Evolutionary conservation across 257 asterid genomes (phyloP).

Genomic region (Voacanga thouarsii): DNA sequence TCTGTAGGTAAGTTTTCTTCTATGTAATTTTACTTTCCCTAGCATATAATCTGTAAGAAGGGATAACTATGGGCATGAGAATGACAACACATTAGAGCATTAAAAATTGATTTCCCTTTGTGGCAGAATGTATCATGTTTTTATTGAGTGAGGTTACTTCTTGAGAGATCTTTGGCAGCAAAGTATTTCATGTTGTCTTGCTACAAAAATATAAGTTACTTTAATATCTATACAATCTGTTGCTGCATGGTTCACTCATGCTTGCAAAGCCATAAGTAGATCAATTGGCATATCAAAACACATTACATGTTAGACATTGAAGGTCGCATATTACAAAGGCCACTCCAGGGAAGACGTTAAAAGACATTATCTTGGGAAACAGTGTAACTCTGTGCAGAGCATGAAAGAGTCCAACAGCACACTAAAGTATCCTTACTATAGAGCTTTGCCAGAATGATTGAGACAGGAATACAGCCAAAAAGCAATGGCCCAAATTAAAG

Average conservation of each 20-base stretch:
- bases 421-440: neutral
- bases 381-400: neutral
- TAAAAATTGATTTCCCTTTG: neutral
- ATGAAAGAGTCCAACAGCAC: neutral
- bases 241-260: neutral
- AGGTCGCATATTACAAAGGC: neutral
- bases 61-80: neutral
- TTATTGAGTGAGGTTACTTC: neutral
- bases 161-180: neutral
- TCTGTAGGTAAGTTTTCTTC: neutral
- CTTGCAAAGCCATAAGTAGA: neutral
- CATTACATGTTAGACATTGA: neutral
- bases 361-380: neutral
- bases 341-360: no score
- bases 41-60: neutral
- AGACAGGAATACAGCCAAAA: neutral
- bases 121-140: neutral
- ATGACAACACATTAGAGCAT: neutral
- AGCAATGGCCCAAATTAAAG: neutral
- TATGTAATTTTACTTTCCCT: neutral
- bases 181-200: neutral
- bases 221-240: neutral
- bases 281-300: neutral
- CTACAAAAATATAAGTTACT: neutral
- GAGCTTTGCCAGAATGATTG: neutral